Conservation (phyloP, 306 rosid genomes). For the Erythrophleum fordii region DNA sequence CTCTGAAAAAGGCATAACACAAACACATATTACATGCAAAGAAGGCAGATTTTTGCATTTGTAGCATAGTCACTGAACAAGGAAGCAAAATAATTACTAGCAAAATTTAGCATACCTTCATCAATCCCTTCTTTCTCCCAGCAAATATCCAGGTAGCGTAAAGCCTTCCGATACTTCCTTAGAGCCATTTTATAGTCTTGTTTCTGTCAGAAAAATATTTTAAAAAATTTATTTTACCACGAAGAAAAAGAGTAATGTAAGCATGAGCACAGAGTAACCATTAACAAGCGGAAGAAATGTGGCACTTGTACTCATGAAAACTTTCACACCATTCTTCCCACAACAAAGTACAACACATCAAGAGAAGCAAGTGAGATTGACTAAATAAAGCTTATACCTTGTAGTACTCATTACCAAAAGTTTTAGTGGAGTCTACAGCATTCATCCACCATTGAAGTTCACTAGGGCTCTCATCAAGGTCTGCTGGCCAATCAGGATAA, state of each 20-base stretch:
- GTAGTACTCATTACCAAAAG: slow-evolving; percentile 75
- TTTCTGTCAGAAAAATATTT: slow-evolving; percentile 50
- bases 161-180: slow-evolving; percentile 79
- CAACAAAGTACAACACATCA: neutral
- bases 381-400: slow-evolving; percentile 57
- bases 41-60: neutral
- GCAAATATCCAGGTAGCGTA: slow-evolving; percentile 86
- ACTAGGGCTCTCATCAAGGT: slow-evolving; percentile 65
- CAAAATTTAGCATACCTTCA: slow-evolving; percentile 59
- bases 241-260: neutral
- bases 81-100: slow-evolving; percentile 8
- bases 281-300: slow-evolving; percentile 2
- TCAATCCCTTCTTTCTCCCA: slow-evolving; percentile 97
- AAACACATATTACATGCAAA: slow-evolving; percentile 18
- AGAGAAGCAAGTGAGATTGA: slow-evolving; percentile 19
- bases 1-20: slow-evolving; percentile 54
- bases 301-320: neutral
- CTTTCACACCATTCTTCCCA: slow-evolving; percentile 5
- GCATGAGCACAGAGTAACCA: slow-evolving; percentile 13
- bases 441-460: slow-evolving; percentile 87
- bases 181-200: slow-evolving; percentile 89
- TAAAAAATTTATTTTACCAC: neutral
- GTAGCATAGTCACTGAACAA: slow-evolving; percentile 8
- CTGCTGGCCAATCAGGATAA: slow-evolving; percentile 96
- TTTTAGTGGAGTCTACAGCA: slow-evolving; percentile 73